These are phyloP conservation scores for Xylaria intraflava DNA, from an alignment of 495 filamentous ascomycete species.

Conservation along the genomic window DNA sequence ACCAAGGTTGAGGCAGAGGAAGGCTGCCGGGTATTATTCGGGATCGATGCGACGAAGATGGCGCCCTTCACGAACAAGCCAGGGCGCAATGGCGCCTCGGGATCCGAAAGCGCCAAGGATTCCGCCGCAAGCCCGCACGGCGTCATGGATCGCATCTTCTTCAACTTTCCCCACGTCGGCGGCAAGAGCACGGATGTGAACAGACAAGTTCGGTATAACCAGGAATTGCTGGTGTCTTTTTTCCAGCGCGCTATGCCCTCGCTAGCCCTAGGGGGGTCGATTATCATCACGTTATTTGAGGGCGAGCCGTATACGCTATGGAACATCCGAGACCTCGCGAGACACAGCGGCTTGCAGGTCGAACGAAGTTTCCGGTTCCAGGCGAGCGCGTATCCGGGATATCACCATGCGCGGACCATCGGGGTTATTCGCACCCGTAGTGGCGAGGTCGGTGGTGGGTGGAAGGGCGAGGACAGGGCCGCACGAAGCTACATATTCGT, in stretches of 20 bases:
- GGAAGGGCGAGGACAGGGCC: conserved; percentile 72
- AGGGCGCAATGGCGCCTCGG: background rate
- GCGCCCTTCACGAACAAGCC: conserved; percentile 36
- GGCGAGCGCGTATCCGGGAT: conserved; percentile 69
- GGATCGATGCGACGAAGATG: conserved; percentile 69
- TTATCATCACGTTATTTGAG: conserved; percentile 86
- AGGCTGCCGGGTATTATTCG: conserved; percentile 53
- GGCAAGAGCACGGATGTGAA: conserved; percentile 89
- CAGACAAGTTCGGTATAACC: conserved; percentile 86
- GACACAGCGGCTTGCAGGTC: conserved; percentile 70
- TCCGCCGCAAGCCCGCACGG: conserved; percentile 24
- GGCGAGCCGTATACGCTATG: conserved; percentile 89
- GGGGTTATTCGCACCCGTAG: conserved; percentile 61
- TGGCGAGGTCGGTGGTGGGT: conserved; percentile 45
- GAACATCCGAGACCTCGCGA: conserved; percentile 82
- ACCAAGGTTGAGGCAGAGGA: conserved; percentile 40
- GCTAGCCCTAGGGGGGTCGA: conserved; percentile 49
- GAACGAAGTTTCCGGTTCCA: conserved; percentile 72
- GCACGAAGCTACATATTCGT: conserved; percentile 77
- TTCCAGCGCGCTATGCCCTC: conserved; percentile 54
- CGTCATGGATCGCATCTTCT: conserved; percentile 69
- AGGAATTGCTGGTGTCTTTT: conserved; percentile 78
- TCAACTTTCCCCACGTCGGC: conserved; percentile 96
- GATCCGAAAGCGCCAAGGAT: conserved; percentile 15
- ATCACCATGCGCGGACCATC: conserved; percentile 80